A percentile compares a stretch with the other conserved stretches of the same genome.
These are phyloP conservation scores for Leccinellum rugosiceps DNA, from an alignment of 768 basidiomycete genomes.

Conservation along the genomic window DNA sequence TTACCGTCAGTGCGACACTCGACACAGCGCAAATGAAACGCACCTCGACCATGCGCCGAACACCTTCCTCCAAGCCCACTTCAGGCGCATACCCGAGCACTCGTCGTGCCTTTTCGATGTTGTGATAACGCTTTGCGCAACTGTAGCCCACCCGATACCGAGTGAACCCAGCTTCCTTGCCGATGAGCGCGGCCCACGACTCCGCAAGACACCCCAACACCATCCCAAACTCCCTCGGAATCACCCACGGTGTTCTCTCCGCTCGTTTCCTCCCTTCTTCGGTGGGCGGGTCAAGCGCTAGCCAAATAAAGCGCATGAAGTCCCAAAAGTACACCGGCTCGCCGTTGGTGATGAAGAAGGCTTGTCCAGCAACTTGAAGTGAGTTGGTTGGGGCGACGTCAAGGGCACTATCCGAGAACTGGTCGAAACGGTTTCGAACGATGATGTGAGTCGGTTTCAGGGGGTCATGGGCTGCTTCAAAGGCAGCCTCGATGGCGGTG, in stretches of 20 bases:
- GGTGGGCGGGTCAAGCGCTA: conserved; percentile 51
- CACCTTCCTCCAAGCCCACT: conserved; percentile 85
- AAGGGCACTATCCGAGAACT: conserved; percentile 59
- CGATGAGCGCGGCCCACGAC: conserved; percentile 65
- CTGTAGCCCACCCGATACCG: conserved; percentile 78
- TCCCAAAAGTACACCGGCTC: conserved; percentile 98
- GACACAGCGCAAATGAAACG: conserved; percentile 19
- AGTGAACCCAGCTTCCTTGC: conserved; percentile 84
- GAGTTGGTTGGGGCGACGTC: conserved; percentile 50
- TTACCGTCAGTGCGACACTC: background rate
- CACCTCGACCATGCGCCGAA: conserved; percentile 74
- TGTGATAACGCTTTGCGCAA: conserved; percentile 81
- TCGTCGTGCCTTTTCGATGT: conserved; percentile 89
- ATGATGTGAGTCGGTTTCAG: conserved; percentile 47
- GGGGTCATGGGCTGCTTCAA: conserved; percentile 43
- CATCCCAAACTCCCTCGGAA: conserved; percentile 67
- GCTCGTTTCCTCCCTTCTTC: conserved; percentile 42
- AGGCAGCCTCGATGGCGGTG: conserved; percentile 53
- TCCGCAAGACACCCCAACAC: conserved; percentile 71
- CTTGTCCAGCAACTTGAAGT: conserved; percentile 86
- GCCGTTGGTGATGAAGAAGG: conserved; percentile 95
- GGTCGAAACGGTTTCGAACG: conserved; percentile 79
- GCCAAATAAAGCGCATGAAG: conserved; percentile 80
- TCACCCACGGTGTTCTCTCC: conserved; percentile 37
- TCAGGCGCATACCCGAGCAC: conserved; percentile 93